A percentile compares a stretch with the other conserved stretches of the same genome.
Conservation (phyloP, 2,329 filamentous ascomycete species). For the Neopestalotiopsis rosae region DNA sequence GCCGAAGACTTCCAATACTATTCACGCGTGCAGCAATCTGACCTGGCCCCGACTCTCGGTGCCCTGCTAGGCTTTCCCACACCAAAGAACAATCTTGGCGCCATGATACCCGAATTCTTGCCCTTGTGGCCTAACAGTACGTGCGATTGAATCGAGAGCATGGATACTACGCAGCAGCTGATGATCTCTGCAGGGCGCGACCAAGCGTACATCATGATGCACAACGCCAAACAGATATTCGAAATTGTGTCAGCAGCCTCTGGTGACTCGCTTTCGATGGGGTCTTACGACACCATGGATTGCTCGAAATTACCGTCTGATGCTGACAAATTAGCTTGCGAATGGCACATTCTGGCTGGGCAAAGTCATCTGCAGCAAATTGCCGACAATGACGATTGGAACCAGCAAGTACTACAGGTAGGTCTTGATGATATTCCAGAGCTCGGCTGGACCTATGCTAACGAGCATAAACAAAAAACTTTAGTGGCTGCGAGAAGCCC, state of each 20-base stretch:
- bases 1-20: conserved; percentile 84
- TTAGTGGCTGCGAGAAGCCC: conserved; percentile 73
- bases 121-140: conserved; percentile 74
- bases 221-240: conserved; percentile 83
- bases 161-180: not conserved
- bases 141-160: conserved; percentile 28
- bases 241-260: conserved; percentile 79
- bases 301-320: conserved; percentile 46
- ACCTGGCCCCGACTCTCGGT: conserved; percentile 88
- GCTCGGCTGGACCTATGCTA: not conserved
- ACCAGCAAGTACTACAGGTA: not conserved
- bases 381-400: not conserved
- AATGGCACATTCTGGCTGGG: conserved; percentile 59
- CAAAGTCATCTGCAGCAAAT: not conserved
- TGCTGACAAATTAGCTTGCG: conserved; percentile 68
- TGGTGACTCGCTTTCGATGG: conserved; percentile 50
- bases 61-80: conserved; percentile 87
- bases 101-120: conserved; percentile 81
- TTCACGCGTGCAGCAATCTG: conserved; percentile 85
- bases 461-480: conserved; percentile 24
- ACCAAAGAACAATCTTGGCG: conserved; percentile 87
- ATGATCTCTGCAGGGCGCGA: conserved; percentile 15
- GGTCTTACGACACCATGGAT: conserved; percentile 26
- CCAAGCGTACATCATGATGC: conserved; percentile 59
- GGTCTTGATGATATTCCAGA: not conserved